Conservation (phyloP, 139 green algal species). For the Chlorella sp. region DNA sequence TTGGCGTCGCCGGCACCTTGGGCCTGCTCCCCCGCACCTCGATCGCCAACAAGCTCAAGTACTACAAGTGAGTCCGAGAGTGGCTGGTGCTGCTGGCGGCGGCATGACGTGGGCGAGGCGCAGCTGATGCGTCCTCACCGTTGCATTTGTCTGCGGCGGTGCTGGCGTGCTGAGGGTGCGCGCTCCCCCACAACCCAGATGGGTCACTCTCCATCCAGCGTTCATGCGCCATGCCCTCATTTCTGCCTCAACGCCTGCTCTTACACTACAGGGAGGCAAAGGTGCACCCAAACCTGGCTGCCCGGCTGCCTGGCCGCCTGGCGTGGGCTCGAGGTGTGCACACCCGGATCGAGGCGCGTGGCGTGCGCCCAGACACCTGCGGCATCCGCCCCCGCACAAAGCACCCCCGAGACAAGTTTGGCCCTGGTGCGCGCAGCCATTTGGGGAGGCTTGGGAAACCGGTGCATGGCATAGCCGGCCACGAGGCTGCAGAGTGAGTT, state of each 20-base stretch:
- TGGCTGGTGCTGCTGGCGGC: too few species aligned
- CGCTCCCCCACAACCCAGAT: too few species aligned
- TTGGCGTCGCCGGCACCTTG: conserved; percentile 12
- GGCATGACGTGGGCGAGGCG: not conserved
- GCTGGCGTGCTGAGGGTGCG: not conserved
- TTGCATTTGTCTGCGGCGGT: not conserved
- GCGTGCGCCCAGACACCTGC: not conserved
- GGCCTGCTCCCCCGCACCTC: conserved; percentile 29
- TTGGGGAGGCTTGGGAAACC: too few species aligned
- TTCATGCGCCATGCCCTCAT: not conserved
- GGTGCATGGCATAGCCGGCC: too few species aligned
- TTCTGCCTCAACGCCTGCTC: not conserved
- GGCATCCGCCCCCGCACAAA: not conserved
- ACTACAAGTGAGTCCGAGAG: conserved; percentile 20
- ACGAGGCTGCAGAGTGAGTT: too few species aligned
- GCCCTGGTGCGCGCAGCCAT: not conserved
- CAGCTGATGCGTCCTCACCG: not conserved
- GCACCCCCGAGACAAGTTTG: conserved; percentile 25
- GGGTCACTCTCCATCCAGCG: too few species aligned
- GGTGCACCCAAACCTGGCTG: conserved; percentile 1
- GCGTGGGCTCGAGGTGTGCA: not conserved
- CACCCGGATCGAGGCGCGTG: too few species aligned
- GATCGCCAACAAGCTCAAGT: conserved; percentile 35
- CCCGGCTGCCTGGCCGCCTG: not conserved
- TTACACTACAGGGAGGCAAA: not conserved